Evolutionary conservation across 257 asterid species (phyloP).

Genomic region (Capsicum baccatum): DNA sequence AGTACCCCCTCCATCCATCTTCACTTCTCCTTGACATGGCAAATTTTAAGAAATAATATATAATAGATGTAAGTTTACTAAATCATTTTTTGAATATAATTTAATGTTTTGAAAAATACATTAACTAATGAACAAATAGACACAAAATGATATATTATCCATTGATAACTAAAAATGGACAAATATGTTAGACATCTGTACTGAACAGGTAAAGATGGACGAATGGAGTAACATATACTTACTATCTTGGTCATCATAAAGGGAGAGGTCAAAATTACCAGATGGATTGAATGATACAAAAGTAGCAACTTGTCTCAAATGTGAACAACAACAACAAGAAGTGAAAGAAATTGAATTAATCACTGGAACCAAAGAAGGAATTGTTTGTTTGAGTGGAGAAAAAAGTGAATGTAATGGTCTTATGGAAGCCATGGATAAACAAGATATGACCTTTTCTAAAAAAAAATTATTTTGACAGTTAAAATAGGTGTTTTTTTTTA

Average conservation of each 20-base stretch:
- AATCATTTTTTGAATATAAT: too few relatives aligned
- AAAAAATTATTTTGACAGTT: neutral
- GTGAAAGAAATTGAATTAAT: constrained; percentile 29
- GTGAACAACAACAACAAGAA: constrained; percentile 25
- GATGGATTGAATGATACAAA: constrained; percentile 80
- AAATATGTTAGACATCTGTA: too few relatives aligned
- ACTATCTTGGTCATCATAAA: constrained; percentile 62
- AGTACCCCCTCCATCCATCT: too few relatives aligned
- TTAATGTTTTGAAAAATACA: too few relatives aligned
- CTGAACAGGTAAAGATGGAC: too few relatives aligned
- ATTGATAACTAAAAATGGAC: too few relatives aligned
- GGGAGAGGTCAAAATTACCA: constrained; percentile 70
- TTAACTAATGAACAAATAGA: too few relatives aligned
- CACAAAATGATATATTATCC: too few relatives aligned
- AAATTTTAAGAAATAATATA: too few relatives aligned
- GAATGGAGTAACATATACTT: neutral
- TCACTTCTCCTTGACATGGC: too few relatives aligned
- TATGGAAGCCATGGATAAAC: constrained; percentile 57
- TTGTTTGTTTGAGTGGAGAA: constrained; percentile 49
- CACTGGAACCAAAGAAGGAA: constrained; percentile 39
- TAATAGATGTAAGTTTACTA: too few relatives aligned
- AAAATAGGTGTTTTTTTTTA: neutral
- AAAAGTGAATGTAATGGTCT: constrained; percentile 57
- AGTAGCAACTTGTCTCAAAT: constrained; percentile 41
- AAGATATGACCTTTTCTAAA: neutral